Percentiles rank a stretch among this genome's conserved stretches.
Evolutionary conservation across 768 basidiomycete genomes (phyloP).

Genomic region (Lactarius deliciosus): DNA sequence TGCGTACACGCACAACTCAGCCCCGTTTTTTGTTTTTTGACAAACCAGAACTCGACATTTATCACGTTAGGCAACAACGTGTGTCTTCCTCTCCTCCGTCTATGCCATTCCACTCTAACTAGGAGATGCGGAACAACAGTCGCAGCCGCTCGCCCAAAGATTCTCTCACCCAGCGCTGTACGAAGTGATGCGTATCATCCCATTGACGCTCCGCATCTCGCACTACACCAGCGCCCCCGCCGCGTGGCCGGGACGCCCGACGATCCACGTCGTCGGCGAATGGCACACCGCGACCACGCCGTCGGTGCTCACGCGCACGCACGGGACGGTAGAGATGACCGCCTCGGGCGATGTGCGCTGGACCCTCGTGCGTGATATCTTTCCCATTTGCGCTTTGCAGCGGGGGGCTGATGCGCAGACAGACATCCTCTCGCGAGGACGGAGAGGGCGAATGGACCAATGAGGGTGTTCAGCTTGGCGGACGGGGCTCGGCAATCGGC

Average conservation of each 20-base stretch:
- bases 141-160: conserved; percentile 29
- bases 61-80: conserved; percentile 42
- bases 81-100: conserved; percentile 1
- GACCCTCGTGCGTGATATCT: conserved; percentile 41
- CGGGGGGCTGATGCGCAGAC: neutral
- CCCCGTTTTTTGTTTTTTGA: neutral
- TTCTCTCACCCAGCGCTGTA: conserved; percentile 37
- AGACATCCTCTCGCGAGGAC: conserved; percentile 34
- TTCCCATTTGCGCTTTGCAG: neutral
- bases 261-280: conserved; percentile 51
- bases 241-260: conserved; percentile 41
- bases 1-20: conserved; percentile 34
- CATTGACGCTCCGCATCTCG: conserved; percentile 45
- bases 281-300: conserved; percentile 41
- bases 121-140: neutral
- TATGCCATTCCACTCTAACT: neutral
- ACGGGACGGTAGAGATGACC: conserved; percentile 49
- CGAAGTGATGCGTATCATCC: conserved; percentile 55
- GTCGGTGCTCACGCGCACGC: conserved; percentile 39
- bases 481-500: conserved; percentile 51
- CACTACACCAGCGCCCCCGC: conserved; percentile 33
- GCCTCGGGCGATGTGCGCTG: conserved; percentile 52
- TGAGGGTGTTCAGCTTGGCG: conserved; percentile 59
- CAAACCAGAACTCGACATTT: neutral
- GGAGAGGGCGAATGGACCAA: conserved; percentile 48